Conservation (phyloP, 106 monocot species). For the Dioscorea dumetorum region DNA sequence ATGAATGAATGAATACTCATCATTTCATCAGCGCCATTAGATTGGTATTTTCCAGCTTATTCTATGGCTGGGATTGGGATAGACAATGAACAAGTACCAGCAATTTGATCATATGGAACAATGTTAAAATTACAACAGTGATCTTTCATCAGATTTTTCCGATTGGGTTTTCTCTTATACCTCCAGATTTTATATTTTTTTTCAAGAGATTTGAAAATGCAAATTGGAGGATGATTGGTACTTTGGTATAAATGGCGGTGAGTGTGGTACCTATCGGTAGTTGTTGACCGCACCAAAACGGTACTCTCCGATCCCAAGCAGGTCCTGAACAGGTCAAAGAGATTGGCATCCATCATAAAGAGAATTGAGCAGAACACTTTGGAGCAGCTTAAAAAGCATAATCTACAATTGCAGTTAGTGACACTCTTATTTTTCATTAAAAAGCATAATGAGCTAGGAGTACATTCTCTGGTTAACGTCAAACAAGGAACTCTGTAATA, state of each 20-base stretch:
- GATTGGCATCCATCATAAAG: neutral
- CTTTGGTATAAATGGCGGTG: neutral
- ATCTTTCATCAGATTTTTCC: neutral
- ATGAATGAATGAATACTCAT: neutral
- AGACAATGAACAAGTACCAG: neutral
- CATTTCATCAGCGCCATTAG: neutral
- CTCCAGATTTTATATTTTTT: too few relatives aligned
- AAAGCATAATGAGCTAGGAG: too few relatives aligned
- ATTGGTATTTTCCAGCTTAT: neutral
- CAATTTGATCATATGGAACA: neutral
- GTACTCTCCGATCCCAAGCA: conserved; percentile 54
- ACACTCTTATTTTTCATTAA: too few relatives aligned
- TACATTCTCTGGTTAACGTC: too few relatives aligned
- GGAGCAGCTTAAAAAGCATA: neutral
- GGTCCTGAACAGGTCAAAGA: conserved; percentile 23
- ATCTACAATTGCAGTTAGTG: too few relatives aligned
- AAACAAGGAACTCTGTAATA: too few relatives aligned
- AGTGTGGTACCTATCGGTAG: neutral
- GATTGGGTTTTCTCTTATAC: too few relatives aligned
- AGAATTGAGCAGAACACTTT: neutral
- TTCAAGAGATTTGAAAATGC: too few relatives aligned
- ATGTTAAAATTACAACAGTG: too few relatives aligned
- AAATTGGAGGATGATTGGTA: neutral
- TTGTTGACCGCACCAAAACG: conserved; percentile 17
- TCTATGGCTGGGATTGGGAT: too few relatives aligned